Evolutionary conservation across 129 eudicot genomes (phyloP), one percentile per base, ranked within the genome.

Genomic region (Flaveria robusta): DNA sequence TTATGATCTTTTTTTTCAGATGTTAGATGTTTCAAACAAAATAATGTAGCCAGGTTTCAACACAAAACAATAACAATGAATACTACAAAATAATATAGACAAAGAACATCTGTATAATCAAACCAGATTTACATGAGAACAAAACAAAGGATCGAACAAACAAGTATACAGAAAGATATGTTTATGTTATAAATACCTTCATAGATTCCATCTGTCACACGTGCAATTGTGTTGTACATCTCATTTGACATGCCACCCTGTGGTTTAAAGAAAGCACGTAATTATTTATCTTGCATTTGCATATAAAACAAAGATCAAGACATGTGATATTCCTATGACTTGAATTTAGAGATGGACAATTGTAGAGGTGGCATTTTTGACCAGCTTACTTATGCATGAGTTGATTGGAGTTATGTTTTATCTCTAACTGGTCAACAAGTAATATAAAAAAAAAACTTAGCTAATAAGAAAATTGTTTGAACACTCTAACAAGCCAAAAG

Each of bases 181-280:
- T 42, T 27, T 6, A 43, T 54, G 68, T 66, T 24, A 37, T 37
- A 71, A 42, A 14, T 81, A 91, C 99, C 99, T 91, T 95, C 99
- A 83, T 89, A 95, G 37, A 95, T 86, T 71, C 99, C 99, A 86
- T 95, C 97, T 4, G 97, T 91, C 77, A 95, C 99, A 68, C 99
- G 97, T 58, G 99, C 97, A 64, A 95, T 87, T 18, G 97, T 83
- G 82, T 88, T 95, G 83, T 95, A 95, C 69, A 95, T 42, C 83
- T 95, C 99, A 77, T 95, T 91, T 52, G 99, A 95, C 99, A 95
- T 95, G 29, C 97, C 99, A 81, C 99, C 99, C 99, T 95, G 89
- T 27, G 81, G 63, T 75, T 87, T 65, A 54, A 60, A 50, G 9
- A 60, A 72, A 79, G 47, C 65, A 72, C 20, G 52, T 26, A 1